A percentile compares a stretch with the other conserved stretches of the same genome.
These are phyloP conservation scores for Neurospora discreta DNA, from an alignment of 495 filamentous ascomycete genomes.

Conservation along the genomic window DNA sequence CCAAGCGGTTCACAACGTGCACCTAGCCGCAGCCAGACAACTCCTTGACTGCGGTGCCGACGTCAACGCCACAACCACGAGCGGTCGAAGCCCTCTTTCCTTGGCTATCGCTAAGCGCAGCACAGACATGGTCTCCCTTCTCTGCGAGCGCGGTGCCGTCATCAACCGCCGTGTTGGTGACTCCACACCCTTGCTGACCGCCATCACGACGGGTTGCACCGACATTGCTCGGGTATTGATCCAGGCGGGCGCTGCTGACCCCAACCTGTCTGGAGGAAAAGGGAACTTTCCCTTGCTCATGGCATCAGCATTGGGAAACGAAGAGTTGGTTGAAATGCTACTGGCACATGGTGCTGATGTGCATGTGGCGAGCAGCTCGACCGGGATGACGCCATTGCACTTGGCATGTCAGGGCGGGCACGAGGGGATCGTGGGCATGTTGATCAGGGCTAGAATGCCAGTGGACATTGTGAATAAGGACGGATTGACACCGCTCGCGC, in stretches of 20 bases:
- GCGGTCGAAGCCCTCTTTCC: slow-evolving; percentile 12
- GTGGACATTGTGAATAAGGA: slow-evolving; percentile 10
- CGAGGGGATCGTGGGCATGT: slow-evolving; percentile 6
- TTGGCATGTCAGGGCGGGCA: slow-evolving; percentile 10
- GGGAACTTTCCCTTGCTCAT: slow-evolving; percentile 6
- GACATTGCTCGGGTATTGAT: slow-evolving; percentile 15
- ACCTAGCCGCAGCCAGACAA: slow-evolving; percentile 7
- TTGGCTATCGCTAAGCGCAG: slow-evolving; percentile 16
- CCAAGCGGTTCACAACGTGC: slow-evolving; percentile 12
- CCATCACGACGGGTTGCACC: slow-evolving; percentile 13
- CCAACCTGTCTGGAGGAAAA: slow-evolving; percentile 5
- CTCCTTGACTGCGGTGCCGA: slow-evolving; percentile 20
- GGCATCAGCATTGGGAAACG: slow-evolving; percentile 13
- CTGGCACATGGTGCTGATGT: slow-evolving; percentile 14
- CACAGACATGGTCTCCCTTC: slow-evolving; percentile 8
- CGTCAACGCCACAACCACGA: slow-evolving; percentile 9
- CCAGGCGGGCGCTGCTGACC: slow-evolving; percentile 13
- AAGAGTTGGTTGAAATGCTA: slow-evolving; percentile 8
- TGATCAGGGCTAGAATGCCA: slow-evolving; percentile 6
- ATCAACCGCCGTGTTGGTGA: slow-evolving; percentile 12
- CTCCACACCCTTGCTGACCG: slow-evolving; percentile 15
- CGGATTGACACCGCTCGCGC: slow-evolving; percentile 21
- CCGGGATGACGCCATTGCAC: slow-evolving; percentile 8
- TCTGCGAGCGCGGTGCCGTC: slow-evolving; percentile 18
- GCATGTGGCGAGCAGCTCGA: slow-evolving; percentile 8